A percentile compares a stretch with the other conserved stretches of the same genome.
phyloP scores from a whole-genome alignment of 257 asterid species.

The Orobanche coerulescens region DNA sequence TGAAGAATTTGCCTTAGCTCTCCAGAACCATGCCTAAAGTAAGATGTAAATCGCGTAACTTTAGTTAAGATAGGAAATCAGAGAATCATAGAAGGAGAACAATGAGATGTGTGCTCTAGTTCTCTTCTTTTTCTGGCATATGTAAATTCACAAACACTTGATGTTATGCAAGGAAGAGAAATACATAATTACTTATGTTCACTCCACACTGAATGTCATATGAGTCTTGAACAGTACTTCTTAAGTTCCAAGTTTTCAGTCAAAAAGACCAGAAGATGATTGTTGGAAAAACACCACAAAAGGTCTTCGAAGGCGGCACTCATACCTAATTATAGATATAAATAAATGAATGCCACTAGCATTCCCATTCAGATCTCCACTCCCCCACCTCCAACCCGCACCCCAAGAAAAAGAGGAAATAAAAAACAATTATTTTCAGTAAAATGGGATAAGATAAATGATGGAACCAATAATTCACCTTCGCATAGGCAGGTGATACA shows the following conservation, averaged over 20 bases:
- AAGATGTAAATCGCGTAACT: slow-evolving; percentile 18
- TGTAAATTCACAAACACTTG: neutral
- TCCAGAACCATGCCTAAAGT: slow-evolving; percentile 83
- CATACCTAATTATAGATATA: neutral
- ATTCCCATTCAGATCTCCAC: neutral
- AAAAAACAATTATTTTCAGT: slow-evolving; percentile 8
- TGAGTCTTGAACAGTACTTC: neutral
- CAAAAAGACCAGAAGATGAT: slow-evolving; percentile 12
- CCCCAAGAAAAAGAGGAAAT: neutral
- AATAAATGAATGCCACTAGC: neutral
- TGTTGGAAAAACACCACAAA: neutral
- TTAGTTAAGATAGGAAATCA: slow-evolving; percentile 9
- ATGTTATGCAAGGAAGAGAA: slow-evolving; percentile 14
- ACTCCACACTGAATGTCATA: neutral
- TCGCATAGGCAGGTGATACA: slow-evolving; percentile 55
- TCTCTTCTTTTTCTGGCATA: neutral
- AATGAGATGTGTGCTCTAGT: neutral
- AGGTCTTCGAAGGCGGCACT: neutral
- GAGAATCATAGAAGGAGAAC: neutral
- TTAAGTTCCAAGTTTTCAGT: slow-evolving; percentile 2
- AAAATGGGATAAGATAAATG: neutral
- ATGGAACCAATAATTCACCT: slow-evolving; percentile 40
- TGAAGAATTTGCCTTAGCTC: slow-evolving; percentile 78
- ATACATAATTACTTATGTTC: neutral
- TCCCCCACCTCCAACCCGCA: neutral